Base-by-base conservation (phyloP, 1,284 basidiomycete genomes). In the Ganoderma resinaceum region DNA sequence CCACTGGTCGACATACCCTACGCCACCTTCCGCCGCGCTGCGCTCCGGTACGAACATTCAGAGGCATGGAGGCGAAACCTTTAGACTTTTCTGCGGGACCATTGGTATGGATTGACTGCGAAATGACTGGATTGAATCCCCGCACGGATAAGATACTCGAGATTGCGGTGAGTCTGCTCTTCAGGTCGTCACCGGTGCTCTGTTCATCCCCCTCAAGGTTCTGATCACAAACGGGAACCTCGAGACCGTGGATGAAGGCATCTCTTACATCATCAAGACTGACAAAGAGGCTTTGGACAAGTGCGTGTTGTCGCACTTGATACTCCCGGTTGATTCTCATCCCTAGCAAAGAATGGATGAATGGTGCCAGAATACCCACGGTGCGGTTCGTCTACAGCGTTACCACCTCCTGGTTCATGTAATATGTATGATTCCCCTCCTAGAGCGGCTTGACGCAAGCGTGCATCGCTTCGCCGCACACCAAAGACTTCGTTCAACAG, bases 81-180 rank as follows among this genome's bases (percentile, higher is more conserved):
- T 55, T 89, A 35, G 80, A 82, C 66, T 86, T 83, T 57, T 75
- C 81, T 7, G 84, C 87, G 23, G 92, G 92, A 0, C 94, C 95
- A 11, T 80, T 96, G 61, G 92, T 96, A 1, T 96, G 94, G 94
- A 87, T 96, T 62, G 95, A 96, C 78, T 94, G 94, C 76, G 94
- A 96, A 80, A 96, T 96, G 95, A 95, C 93, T 1, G 90, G 90
- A 5, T 78, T 91, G 29, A 80, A 92, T 75, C 84, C 85, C 3
- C 83, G 85, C 35, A 88, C 78, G 37, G 92, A 96, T 77, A 89
- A 88, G 67, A 87, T 96, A 31, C 77, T 96, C 4, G 94, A 96
- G 77, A 91, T 93, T 76, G 91, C 91, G 16, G 90, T 90, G 65
- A 40, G 80, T 74, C 3, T 8, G 29, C 35, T n/a, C 18, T 1